These are phyloP conservation scores for Nitzschia palea DNA, from an alignment of 108 stramenopile species.

Conservation along the genomic window DNA sequence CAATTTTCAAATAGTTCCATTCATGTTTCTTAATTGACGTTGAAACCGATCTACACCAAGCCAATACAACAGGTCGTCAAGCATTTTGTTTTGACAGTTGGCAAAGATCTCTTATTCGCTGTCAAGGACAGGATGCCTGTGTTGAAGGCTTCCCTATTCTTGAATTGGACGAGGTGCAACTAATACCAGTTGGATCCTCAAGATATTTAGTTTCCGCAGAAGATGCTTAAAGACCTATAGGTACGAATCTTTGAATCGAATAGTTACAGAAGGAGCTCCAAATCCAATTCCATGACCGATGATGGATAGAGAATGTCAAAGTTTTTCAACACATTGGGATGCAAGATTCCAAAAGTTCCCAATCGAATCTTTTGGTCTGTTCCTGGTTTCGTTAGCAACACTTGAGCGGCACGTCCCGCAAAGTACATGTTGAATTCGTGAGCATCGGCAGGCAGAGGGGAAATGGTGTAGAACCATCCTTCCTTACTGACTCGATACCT, in stretches of 20 bases:
- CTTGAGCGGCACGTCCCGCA: constrained; percentile 93
- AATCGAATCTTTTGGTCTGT: constrained; percentile 46
- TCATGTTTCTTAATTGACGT: too few species aligned
- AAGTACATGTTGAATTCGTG: constrained; percentile 81
- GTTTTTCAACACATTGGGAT: constrained; percentile 91
- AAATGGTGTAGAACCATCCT: constrained; percentile 84
- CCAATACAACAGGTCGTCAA: too few species aligned
- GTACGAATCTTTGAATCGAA: background rate
- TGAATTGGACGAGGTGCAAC: too few species aligned
- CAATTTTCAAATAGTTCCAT: too few species aligned
- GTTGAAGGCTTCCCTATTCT: too few species aligned
- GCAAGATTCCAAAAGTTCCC: constrained; percentile 96
- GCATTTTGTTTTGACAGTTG: too few species aligned
- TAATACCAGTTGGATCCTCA: too few species aligned
- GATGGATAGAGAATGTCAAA: constrained; percentile 93
- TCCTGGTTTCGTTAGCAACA: constrained; percentile 77
- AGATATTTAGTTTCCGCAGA: too few species aligned
- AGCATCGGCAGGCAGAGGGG: constrained; percentile 47
- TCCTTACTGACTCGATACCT: constrained; percentile 74
- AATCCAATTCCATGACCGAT: constrained; percentile 88
- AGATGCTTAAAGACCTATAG: too few species aligned
- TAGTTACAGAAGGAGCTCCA: constrained; percentile 89
- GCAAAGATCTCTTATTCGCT: too few species aligned
- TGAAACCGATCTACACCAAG: too few species aligned
- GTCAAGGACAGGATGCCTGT: too few species aligned